phyloP scores from a whole-genome alignment of 2,329 filamentous ascomycete species.

The Aspergillus calidoustus region DNA sequence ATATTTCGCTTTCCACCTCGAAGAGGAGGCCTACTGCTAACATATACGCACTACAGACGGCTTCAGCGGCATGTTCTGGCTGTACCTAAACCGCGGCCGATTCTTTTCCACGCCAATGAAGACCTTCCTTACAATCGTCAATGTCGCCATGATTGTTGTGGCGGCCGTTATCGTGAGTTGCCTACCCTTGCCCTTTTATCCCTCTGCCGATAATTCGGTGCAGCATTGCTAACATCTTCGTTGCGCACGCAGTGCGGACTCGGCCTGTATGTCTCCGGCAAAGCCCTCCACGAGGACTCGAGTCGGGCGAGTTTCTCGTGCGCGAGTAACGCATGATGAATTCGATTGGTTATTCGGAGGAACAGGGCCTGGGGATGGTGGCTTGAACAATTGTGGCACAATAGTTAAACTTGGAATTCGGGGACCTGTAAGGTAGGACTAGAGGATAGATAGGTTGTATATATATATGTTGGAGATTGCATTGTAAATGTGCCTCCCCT shows the following conservation, averaged over 20 bases:
- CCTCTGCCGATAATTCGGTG: not conserved
- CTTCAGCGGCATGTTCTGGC: slow-evolving; percentile 43
- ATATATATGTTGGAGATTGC: too few relatives aligned
- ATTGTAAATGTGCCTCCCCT: too few relatives aligned
- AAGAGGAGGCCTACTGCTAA: not conserved
- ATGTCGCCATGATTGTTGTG: slow-evolving; percentile 30
- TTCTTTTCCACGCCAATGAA: slow-evolving; percentile 37
- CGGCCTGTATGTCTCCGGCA: slow-evolving; percentile 40
- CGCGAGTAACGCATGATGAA: slow-evolving; percentile 31
- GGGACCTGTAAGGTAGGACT: too few relatives aligned
- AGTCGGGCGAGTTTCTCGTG: slow-evolving; percentile 39
- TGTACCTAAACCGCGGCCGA: slow-evolving; percentile 39
- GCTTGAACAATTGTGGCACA: too few relatives aligned
- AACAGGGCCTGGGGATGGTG: too few relatives aligned
- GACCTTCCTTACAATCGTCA: slow-evolving; percentile 33
- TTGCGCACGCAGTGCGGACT: slow-evolving; percentile 33
- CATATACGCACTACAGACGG: slow-evolving; percentile 18
- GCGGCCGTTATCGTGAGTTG: slow-evolving; percentile 30
- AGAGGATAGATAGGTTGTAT: too few relatives aligned
- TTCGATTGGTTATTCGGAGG: not conserved
- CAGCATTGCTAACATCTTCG: not conserved
- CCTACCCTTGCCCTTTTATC: not conserved
- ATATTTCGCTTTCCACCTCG: not conserved
- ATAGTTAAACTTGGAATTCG: too few relatives aligned
- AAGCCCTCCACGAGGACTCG: slow-evolving; percentile 38